Base-by-base conservation (phyloP, 768 basidiomycete species). In the Cystobasidiopsis lactophilus region DNA sequence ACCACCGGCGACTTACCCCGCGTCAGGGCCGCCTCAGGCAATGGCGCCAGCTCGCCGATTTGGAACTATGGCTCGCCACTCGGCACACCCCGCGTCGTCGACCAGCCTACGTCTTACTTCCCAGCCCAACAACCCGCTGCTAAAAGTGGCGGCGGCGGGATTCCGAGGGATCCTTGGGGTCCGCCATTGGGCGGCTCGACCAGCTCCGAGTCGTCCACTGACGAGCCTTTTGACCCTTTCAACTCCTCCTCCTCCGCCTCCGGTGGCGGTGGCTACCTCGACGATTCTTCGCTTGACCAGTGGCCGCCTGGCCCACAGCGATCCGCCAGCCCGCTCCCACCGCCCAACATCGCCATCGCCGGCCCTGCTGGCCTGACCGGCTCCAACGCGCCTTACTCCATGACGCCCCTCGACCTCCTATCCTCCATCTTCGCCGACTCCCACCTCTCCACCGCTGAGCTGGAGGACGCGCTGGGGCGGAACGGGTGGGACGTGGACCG, bases 341-440 rank as follows among this genome's bases (percentile, higher is more conserved):
- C 3, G 9, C 38, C 21, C 13, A 29, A 29, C 40, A n/a, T 27
- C 16, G 40, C 18, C 2, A 21, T 11, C 10, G 21, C 29, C 21
- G 5, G 4, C 5, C 23, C 41, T 11, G 18, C 50, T 5, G 54
- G 54, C 19, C 27, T 55, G 40, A 38, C 21, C 16, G 50, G 24
- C 2, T 16, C 16, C 13, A 40, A 29, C n/a, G 16, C 41, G 5
- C 57, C 58, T 21, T 64, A 64, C 53, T 38, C 55, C 5, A 91
- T 98, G 85, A 91, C 91, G 1, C 93, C 93, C 1, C 81, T 98
- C 61, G 93, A 98, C 61, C 86, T 95, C 40, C 78, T 98, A 19
- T 77, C 76, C 63, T 86, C 84, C 40, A 84, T 98, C 37, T 98
- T 98, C 59, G 52, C 56, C 40, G 50, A 40, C 64, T 80, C 85